Conservation (phyloP, 352 stramenopile species). For the Pythium dissimile region DNA sequence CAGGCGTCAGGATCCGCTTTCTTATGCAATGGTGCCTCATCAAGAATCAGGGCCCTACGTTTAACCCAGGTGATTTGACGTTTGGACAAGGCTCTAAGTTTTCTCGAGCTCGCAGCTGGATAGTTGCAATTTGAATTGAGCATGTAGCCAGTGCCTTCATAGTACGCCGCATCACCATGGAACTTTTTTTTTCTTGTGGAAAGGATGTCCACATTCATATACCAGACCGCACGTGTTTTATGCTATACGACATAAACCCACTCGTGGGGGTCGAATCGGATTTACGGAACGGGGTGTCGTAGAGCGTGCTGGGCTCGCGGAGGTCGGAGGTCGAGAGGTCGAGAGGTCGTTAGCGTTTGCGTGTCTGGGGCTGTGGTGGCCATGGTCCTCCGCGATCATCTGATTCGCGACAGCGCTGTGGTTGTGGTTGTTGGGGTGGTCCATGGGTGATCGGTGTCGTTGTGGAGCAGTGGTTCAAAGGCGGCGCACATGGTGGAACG, state of each 20-base stretch:
- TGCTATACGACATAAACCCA: not conserved
- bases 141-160: no score
- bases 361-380: not conserved
- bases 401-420: no score
- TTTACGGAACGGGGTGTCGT: not conserved
- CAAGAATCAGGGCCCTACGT: no score
- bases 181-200: not conserved
- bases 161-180: no score
- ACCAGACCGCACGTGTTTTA: no score
- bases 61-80: no score
- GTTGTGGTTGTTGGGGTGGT: not conserved
- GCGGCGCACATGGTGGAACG: not conserved
- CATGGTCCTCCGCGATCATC: not conserved
- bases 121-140: no score
- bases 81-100: no score
- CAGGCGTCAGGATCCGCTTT: no score
- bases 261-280: not conserved
- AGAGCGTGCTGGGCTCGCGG: not conserved
- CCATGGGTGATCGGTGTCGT: not conserved
- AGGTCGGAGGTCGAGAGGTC: not conserved
- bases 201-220: not conserved
- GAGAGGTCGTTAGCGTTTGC: not conserved
- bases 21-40: no score
- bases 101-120: no score
- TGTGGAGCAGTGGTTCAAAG: not conserved